Conservation (phyloP, 2,329 filamentous ascomycete species). For the Aspergillus felis region DNA sequence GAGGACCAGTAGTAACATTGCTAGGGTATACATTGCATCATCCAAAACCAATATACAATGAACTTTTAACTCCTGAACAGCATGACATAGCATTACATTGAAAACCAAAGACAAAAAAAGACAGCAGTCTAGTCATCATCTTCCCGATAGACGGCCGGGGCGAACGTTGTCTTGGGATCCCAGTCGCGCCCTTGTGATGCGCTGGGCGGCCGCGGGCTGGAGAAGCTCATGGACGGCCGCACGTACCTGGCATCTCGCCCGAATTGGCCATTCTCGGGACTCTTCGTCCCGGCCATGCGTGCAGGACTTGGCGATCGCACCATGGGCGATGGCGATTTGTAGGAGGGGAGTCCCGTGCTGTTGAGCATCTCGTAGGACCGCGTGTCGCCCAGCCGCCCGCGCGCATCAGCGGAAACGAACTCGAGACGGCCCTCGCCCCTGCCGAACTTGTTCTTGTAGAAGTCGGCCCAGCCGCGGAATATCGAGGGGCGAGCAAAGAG, state of each 20-base stretch:
- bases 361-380: conserved; percentile 77
- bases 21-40: not conserved
- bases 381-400: conserved; percentile 58
- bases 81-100: not conserved
- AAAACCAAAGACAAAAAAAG: not conserved
- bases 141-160: conserved; percentile 12
- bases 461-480: conserved; percentile 74
- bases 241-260: conserved; percentile 45
- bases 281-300: conserved; percentile 11
- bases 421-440: conserved; percentile 53
- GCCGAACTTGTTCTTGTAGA: conserved; percentile 50
- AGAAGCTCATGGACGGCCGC: conserved; percentile 47
- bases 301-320: conserved; percentile 23
- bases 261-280: conserved; percentile 26
- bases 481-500: conserved; percentile 82
- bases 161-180: conserved; percentile 37
- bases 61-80: not conserved
- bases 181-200: conserved; percentile 28
- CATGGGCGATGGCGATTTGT: conserved; percentile 33
- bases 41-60: not conserved
- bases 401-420: conserved; percentile 84
- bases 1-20: not conserved
- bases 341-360: conserved; percentile 13
- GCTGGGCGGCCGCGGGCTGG: conserved; percentile 43
- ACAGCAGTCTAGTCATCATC: conserved; percentile 1